Evolutionary conservation across 345 rosid species (phyloP).

Genomic region (Adansonia digitata): DNA sequence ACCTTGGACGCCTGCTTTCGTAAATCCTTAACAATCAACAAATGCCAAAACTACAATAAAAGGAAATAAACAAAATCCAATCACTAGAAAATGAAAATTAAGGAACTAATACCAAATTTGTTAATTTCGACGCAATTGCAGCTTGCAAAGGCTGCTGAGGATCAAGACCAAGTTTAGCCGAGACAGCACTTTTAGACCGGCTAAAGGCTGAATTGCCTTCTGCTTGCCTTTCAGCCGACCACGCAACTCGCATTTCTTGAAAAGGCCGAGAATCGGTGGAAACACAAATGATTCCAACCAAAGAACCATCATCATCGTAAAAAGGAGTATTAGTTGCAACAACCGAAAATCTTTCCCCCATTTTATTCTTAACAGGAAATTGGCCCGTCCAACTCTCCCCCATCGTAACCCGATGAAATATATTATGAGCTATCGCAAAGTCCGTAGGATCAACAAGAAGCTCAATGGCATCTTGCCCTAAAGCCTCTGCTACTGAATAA

Average conservation of each 20-base stretch:
- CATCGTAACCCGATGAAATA: conserved; percentile 41
- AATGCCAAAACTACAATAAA: background rate
- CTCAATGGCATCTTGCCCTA: conserved; percentile 66
- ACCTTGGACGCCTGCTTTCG: conserved; percentile 69
- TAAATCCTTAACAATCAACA: conserved; percentile 23
- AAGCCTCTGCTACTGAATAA: conserved; percentile 68
- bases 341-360: conserved; percentile 51
- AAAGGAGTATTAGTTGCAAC: conserved; percentile 75
- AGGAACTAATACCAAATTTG: conserved; percentile 59
- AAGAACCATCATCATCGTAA: conserved; percentile 61
- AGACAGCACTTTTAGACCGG: conserved; percentile 41
- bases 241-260: conserved; percentile 33
- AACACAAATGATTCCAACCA: conserved; percentile 77
- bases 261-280: conserved; percentile 58
- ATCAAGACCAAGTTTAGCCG: conserved; percentile 83
- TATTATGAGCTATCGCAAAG: conserved; percentile 42
- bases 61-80: conserved; percentile 1
- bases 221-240: conserved; percentile 26
- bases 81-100: conserved; percentile 12
- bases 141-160: conserved; percentile 87
- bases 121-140: conserved; percentile 84
- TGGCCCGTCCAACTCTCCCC: conserved; percentile 94
- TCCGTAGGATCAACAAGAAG: conserved; percentile 68
- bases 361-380: conserved; percentile 76
- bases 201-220: conserved; percentile 49